Base-by-base conservation (phyloP, 768 basidiomycete species). In the Kwoniella pini region DNA sequence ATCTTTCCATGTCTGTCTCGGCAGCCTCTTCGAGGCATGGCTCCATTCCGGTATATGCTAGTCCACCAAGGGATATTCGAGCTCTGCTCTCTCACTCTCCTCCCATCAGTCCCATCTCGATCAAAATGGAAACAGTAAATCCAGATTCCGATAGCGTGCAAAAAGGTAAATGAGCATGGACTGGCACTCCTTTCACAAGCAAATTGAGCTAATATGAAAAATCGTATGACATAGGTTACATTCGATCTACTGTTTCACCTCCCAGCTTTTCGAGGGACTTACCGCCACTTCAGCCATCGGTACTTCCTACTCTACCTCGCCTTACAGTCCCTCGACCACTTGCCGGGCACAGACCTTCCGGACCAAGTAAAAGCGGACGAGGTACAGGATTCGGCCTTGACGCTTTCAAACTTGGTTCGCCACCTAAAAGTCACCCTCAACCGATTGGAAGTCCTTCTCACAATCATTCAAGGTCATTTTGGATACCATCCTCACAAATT, bases 341-440 rank as follows among this genome's bases (percentile, higher is more conserved):
- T 6, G 15, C 4, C 19, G n/a, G 28, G 7, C 26, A n/a, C 17
- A 31, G 40, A 15, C 54, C 43, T n/a, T 9, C 42, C 7, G 26
- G 42, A 10, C 28, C 54, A 17, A 55, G 27, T 21, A 15, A 22
- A 1, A 40, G 17, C 11, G 28, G 17, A 21, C n/a, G 27, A 21
- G 43, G 40, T 30, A 26, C n/a, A 31, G 54, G 27, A 21, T 44
- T 55, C 21, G 43, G 43, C 19, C 22, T 45, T 2, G 54, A 55
- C 15, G 54, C 54, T 1, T 44, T 55, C 31, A 40, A 27, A 30
- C 31, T 54, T 12, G 38, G 38, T n/a, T 54, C 52, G 26, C 52
- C 52, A 40, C 38, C 52, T 3, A 22, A 22, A 6, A 36, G 26
- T 19, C 52, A 54, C 13, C 52, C 39, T 40, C 52, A 54, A 42